Evolutionary conservation across 225 moss, liverwort and hornwort species (phyloP), one percentile per base, ranked within the genome.

Genomic region (Bryoerythrophyllum caledonicum): DNA sequence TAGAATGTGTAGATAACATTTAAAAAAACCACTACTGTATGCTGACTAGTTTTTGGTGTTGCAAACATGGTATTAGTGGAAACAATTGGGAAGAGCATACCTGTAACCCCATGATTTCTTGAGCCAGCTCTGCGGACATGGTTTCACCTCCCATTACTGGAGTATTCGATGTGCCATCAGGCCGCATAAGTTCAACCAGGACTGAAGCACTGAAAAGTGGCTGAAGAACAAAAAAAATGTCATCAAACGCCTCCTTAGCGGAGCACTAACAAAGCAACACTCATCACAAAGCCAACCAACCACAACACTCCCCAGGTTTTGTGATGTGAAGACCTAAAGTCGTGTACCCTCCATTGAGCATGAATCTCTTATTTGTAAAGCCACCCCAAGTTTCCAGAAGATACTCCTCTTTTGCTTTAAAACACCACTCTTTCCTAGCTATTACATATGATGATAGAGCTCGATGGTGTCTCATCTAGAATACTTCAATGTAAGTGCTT

Each of bases 151-250:
- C 86, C 38, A 88, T 74, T 43, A 89, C 90, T 75, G 93, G 81
- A 67, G 90, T 85, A 48, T 81, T 87, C 34, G 95, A 91, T 48
- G 86, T 79, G 27, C 93, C 95, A 85, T 99, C 99, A 43, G 99
- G 91, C 14, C 95, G 91, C 99, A 99, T 95, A 54, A 93, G 81
- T 71, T 99, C 99, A 80, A 82, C 74, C 70, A 99, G 81, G 34
- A 95, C 84, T 60, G 99, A 95, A 44, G 99, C 83, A 67, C 93
- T 95, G 82, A 99, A 93, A 67, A 99, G 77, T 61, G 99, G 95
- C 95, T 97, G 94, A 78, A 91, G 7, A 53, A 48, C 3, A 12
- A 72, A 79, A 15, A n/a, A 79, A 73, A 53, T 17, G 13, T 26
- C 28, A 62, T 25, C 1, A 55, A 37, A 49, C 16, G 2, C 23